Conservation (phyloP, 192 early-diverging fungal genomes). For the Rhizophagus clarus region DNA sequence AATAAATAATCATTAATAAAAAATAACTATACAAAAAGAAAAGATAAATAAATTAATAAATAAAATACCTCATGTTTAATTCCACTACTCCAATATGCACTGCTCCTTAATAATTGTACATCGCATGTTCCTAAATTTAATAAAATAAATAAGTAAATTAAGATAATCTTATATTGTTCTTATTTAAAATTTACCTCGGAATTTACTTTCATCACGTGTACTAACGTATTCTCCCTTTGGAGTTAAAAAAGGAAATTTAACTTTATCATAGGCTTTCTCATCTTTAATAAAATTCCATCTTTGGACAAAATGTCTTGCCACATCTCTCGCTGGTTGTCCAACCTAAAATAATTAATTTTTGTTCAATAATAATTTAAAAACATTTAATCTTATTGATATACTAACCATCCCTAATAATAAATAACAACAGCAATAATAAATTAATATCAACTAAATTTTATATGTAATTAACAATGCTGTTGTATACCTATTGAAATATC, state of each 20-base stretch:
- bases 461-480: slow-evolving; percentile 18
- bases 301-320: slow-evolving; percentile 82
- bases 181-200: slow-evolving; percentile 37
- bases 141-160: background rate
- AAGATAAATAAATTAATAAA: background rate
- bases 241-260: slow-evolving; percentile 63
- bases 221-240: slow-evolving; percentile 67
- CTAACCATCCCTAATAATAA: background rate
- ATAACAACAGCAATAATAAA: background rate
- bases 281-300: slow-evolving; percentile 89
- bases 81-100: slow-evolving; percentile 66
- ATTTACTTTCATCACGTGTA: slow-evolving; percentile 54
- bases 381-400: background rate
- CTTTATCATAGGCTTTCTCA: slow-evolving; percentile 60
- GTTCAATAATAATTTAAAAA: too few relatives aligned
- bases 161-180: background rate
- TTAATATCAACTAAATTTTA: background rate
- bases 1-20: background rate
- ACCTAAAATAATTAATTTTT: slow-evolving; percentile 41
- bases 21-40: too few relatives aligned
- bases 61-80: slow-evolving; percentile 55
- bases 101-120: slow-evolving; percentile 70
- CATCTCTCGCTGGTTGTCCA: slow-evolving; percentile 76
- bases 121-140: slow-evolving; percentile 46
- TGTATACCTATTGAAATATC: slow-evolving; percentile 78